Base-by-base conservation (phyloP, 2,329 filamentous ascomycete species). In the Penicillium sp. region DNA sequence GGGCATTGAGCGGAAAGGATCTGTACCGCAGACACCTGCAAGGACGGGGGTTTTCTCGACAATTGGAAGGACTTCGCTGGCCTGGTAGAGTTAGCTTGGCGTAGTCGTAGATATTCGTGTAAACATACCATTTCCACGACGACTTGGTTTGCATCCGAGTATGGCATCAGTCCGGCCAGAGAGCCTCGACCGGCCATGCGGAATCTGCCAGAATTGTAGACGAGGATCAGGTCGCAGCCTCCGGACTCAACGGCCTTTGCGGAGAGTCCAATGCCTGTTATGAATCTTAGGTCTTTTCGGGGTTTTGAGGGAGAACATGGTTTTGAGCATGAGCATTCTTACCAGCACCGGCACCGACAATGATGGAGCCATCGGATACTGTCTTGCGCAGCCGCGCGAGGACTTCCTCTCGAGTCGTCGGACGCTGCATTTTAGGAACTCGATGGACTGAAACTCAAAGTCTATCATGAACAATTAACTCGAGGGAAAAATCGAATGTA, bases 101-200 rank as follows among this genome's bases (percentile, higher is more conserved):
- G 35, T 20, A 28, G 37, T n/a, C 28, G 28, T 12, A 12, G 33
- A 37, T 8, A 24, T 24, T 24, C 39, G 6, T 28, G 27, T 27
- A 32, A 29, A 46, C 62, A 48, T 56, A 78, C 81, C 84, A 88
- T 88, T 29, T 86, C 82, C 0, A 87, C 69, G 0, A 88, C 83
- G 2, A 87, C 78, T 53, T 83, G 79, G 59, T 88, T 87, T 4
- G 85, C 84, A 61, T 87, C 84, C 3, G 82, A 81, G 62, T 86
- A 88, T 0, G 84, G 83, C 82, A 87, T 86, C 43, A 87, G 67
- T 0, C 85, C 85, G 0, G 85, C 84, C 9, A 88, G 68, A 0
- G 83, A 87, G 0, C 85, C 85, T 37, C 81, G 74, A 0, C 86
- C 85, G 0, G 84, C 84, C 86, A 89, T 88, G 8, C 85, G 81